Evolutionary conservation across 768 basidiomycete species (phyloP).

Genomic region (Pisolithus microcarpus): DNA sequence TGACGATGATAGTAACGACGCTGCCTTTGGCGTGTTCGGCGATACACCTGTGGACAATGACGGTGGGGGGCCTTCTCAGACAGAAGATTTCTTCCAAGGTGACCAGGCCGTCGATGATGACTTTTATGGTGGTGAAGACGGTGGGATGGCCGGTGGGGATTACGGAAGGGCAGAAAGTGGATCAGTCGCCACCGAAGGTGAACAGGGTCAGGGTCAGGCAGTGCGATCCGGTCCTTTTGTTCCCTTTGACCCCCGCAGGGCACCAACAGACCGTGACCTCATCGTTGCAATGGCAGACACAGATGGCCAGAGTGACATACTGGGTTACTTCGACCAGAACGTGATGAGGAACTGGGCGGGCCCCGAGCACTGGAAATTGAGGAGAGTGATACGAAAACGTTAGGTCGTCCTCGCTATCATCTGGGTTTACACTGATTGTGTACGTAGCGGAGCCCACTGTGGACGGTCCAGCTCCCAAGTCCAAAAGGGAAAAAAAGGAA

Average conservation of each 20-base stretch:
- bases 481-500: slow-evolving; percentile 68
- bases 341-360: slow-evolving; percentile 96
- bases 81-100: slow-evolving; percentile 64
- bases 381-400: slow-evolving; percentile 77
- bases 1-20: slow-evolving; percentile 25
- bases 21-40: slow-evolving; percentile 17
- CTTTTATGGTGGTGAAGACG: slow-evolving; percentile 29
- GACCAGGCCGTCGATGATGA: slow-evolving; percentile 50
- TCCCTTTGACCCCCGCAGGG: slow-evolving; percentile 81
- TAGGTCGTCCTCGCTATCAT: slow-evolving; percentile 19
- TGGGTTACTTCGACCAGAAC: slow-evolving; percentile 87
- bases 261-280: slow-evolving; percentile 70
- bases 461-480: slow-evolving; percentile 45
- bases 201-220: slow-evolving; percentile 33
- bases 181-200: slow-evolving; percentile 39
- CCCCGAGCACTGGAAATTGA: slow-evolving; percentile 96
- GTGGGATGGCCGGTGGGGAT: slow-evolving; percentile 37
- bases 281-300: slow-evolving; percentile 79
- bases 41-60: slow-evolving; percentile 35
- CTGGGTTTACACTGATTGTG: slow-evolving; percentile 1
- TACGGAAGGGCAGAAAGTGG: slow-evolving; percentile 33
- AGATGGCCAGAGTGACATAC: slow-evolving; percentile 49
- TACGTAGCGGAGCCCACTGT: slow-evolving; percentile 37
- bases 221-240: slow-evolving; percentile 44
- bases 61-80: slow-evolving; percentile 31